These are phyloP conservation scores for Geosmithia morbida DNA, from an alignment of 2,329 filamentous ascomycete species.

Conservation along the genomic window DNA sequence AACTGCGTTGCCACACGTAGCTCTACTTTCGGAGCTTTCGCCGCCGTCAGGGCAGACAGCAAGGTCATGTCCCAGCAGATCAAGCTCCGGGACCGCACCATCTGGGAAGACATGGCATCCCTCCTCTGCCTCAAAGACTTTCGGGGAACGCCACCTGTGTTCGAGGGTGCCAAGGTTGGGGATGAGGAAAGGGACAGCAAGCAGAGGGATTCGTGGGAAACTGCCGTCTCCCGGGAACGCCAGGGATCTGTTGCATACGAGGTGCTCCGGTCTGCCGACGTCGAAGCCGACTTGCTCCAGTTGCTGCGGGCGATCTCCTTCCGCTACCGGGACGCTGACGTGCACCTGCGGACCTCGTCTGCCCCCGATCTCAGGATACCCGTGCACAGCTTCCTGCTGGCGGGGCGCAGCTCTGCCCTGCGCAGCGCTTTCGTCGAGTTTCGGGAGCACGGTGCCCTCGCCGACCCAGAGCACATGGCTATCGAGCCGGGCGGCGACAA, in stretches of 20 bases:
- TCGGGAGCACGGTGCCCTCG: conserved; percentile 16
- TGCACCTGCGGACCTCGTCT: conserved; percentile 38
- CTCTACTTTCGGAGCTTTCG: conserved; percentile 81
- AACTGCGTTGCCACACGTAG: conserved; percentile 73
- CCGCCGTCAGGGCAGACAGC: conserved; percentile 72
- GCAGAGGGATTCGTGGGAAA: conserved; percentile 9
- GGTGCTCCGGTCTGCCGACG: conserved; percentile 46
- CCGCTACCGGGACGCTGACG: conserved; percentile 25
- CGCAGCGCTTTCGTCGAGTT: conserved; percentile 46
- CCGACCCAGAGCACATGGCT: conserved; percentile 13
- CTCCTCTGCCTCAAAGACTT: conserved; percentile 57
- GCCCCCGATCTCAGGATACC: conserved; percentile 60
- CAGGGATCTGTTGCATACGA: conserved; percentile 34
- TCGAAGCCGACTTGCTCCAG: conserved; percentile 46
- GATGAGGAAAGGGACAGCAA: not conserved
- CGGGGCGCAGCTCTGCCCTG: conserved; percentile 57
- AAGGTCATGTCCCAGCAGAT: conserved; percentile 65
- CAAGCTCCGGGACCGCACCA: conserved; percentile 44
- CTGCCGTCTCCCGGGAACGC: conserved; percentile 23
- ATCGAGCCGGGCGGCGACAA: conserved; percentile 24
- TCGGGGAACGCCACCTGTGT: conserved; percentile 12
- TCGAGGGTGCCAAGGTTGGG: not conserved
- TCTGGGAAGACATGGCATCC: conserved; percentile 62
- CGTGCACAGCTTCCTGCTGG: conserved; percentile 68
- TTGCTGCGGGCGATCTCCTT: conserved; percentile 28